phyloP scores from a whole-genome alignment of 768 basidiomycete genomes.

The Baorangia bicolor region DNA sequence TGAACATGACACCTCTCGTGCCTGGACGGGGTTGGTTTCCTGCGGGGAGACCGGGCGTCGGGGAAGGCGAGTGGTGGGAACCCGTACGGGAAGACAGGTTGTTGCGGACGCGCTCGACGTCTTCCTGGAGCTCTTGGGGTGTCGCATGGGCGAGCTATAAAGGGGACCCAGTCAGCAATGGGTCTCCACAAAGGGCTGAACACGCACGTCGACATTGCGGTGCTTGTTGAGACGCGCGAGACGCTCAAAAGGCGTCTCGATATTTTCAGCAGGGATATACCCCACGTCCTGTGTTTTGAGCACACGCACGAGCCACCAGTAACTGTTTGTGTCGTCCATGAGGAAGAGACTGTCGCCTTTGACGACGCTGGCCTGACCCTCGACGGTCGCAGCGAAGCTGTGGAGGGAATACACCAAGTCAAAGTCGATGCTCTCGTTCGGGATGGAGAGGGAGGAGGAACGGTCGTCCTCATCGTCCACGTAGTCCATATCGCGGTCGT shows the following conservation, averaged over 20 bases:
- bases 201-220: slow-evolving; percentile 89
- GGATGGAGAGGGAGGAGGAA: slow-evolving; percentile 81
- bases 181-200: not conserved
- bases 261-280: slow-evolving; percentile 99
- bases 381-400: slow-evolving; percentile 96
- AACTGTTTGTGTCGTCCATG: slow-evolving; percentile 98
- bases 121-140: slow-evolving; percentile 56
- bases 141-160: slow-evolving; percentile 34
- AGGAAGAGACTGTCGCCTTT: slow-evolving; percentile 96
- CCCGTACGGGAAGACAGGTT: slow-evolving; percentile 49
- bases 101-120: slow-evolving; percentile 53
- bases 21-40: slow-evolving; percentile 23
- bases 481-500: slow-evolving; percentile 64
- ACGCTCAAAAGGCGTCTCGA: slow-evolving; percentile 97
- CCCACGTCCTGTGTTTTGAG: slow-evolving; percentile 98
- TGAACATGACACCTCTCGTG: slow-evolving; percentile 68
- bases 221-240: slow-evolving; percentile 96
- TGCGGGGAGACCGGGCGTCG: slow-evolving; percentile 39
- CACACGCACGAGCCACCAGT: slow-evolving; percentile 99
- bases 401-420: slow-evolving; percentile 92
- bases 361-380: slow-evolving; percentile 97
- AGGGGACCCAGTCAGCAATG: not conserved
- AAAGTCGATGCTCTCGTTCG: slow-evolving; percentile 91
- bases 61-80: slow-evolving; percentile 49
- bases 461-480: slow-evolving; percentile 75